Evolutionary conservation across 768 basidiomycete genomes (phyloP).

Genomic region (Suillus plorans): DNA sequence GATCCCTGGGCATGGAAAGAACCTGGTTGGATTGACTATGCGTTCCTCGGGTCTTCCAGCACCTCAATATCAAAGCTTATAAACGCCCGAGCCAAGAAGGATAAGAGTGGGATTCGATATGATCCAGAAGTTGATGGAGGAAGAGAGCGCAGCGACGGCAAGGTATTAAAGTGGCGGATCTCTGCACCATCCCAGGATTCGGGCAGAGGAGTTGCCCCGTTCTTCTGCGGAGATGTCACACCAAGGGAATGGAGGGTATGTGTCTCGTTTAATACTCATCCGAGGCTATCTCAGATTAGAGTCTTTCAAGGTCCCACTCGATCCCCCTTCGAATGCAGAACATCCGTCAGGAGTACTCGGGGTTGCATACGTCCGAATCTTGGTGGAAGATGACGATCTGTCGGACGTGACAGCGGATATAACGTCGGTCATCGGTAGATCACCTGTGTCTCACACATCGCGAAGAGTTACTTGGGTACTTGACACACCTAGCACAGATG

Average conservation of each 20-base stretch:
- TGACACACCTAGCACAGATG: conserved; percentile 30
- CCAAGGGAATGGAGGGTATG: conserved; percentile 57
- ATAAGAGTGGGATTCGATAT: conserved; percentile 44
- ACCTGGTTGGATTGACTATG: conserved; percentile 69
- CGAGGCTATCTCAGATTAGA: not conserved
- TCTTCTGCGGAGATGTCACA: conserved; percentile 76
- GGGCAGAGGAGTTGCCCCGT: conserved; percentile 47
- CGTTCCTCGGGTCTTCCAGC: conserved; percentile 55
- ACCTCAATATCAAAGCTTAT: conserved; percentile 49
- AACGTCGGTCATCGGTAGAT: conserved; percentile 46
- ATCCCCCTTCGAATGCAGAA: conserved; percentile 43
- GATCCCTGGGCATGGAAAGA: conserved; percentile 54
- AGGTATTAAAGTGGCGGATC: conserved; percentile 58
- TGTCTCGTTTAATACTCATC: conserved; percentile 5
- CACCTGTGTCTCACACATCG: conserved; percentile 29
- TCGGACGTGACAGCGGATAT: conserved; percentile 37
- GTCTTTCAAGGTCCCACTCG: conserved; percentile 45
- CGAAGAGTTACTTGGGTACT: conserved; percentile 42
- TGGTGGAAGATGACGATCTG: conserved; percentile 35
- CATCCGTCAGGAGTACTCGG: conserved; percentile 54
- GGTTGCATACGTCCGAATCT: conserved; percentile 48
- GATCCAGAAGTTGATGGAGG: conserved; percentile 49
- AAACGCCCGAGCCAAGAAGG: conserved; percentile 47
- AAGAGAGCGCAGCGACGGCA: conserved; percentile 54
- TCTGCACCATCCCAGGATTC: conserved; percentile 33